Conservation (phyloP, 1,284 basidiomycete species). For the Microbotryum lychnidis-dioicae region DNA sequence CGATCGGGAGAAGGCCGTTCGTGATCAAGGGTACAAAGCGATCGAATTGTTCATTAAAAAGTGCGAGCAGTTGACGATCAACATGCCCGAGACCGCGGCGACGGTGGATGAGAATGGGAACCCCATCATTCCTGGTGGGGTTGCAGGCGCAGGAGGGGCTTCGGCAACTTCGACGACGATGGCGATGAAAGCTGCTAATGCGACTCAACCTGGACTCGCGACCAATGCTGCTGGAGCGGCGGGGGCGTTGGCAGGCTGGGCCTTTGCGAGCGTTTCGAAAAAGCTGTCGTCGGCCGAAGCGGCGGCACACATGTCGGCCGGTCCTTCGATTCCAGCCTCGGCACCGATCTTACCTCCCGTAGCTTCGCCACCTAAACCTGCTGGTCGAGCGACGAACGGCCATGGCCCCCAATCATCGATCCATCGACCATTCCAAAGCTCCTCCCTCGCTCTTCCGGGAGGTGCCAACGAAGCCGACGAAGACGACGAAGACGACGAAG, state of each 20-base stretch:
- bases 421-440: background rate
- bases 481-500: background rate
- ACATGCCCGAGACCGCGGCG: slow-evolving; percentile 65
- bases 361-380: background rate
- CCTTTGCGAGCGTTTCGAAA: slow-evolving; percentile 74
- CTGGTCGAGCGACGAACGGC: background rate
- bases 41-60: slow-evolving; percentile 75
- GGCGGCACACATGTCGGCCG: slow-evolving; percentile 38
- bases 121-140: slow-evolving; percentile 37
- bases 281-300: slow-evolving; percentile 48
- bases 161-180: background rate
- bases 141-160: background rate
- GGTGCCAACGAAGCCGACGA: slow-evolving; percentile 7
- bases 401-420: background rate
- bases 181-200: slow-evolving; percentile 17
- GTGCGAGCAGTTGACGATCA: slow-evolving; percentile 65
- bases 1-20: slow-evolving; percentile 72
- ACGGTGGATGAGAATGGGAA: slow-evolving; percentile 39
- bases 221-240: slow-evolving; percentile 82
- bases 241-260: slow-evolving; percentile 85
- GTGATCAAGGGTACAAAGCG: slow-evolving; percentile 90
- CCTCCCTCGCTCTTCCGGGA: slow-evolving; percentile 4
- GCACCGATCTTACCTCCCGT: background rate
- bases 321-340: slow-evolving; percentile 11
- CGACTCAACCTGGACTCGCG: slow-evolving; percentile 52